phyloP scores from a whole-genome alignment of 2,329 filamentous ascomycete genomes.

The Colletotrichum godetiae region DNA sequence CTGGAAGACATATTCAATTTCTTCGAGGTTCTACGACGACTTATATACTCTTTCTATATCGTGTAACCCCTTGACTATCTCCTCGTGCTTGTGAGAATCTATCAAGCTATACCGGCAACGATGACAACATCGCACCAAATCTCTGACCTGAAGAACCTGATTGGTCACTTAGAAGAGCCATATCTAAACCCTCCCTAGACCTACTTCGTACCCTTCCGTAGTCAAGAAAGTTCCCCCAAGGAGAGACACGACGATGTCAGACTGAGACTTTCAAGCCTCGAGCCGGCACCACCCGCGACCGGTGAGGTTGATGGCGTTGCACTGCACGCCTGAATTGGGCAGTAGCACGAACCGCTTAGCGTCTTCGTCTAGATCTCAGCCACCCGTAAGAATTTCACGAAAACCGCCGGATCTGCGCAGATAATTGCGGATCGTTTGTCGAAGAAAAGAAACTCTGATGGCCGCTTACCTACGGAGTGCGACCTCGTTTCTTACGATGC shows the following conservation, averaged over 20 bases:
- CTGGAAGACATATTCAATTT: no score
- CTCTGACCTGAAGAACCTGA: neutral
- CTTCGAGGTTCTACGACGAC: neutral
- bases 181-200: neutral
- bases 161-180: neutral
- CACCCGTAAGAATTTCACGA: neutral
- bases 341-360: neutral
- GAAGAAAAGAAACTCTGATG: neutral
- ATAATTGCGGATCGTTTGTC: neutral
- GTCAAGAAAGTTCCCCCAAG: neutral
- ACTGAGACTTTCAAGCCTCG: neutral
- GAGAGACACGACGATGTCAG: neutral
- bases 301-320: neutral
- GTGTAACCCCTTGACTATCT: neutral
- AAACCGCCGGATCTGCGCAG: neutral
- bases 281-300: neutral
- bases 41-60: neutral
- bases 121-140: conserved; percentile 23
- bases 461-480: no score
- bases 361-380: neutral
- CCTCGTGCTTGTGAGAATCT: neutral
- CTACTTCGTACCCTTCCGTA: neutral
- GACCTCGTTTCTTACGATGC: no score
- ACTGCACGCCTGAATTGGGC: neutral
- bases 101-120: neutral